Evolutionary conservation across 768 basidiomycete genomes (phyloP).

Genomic region (Pisolithus albus): DNA sequence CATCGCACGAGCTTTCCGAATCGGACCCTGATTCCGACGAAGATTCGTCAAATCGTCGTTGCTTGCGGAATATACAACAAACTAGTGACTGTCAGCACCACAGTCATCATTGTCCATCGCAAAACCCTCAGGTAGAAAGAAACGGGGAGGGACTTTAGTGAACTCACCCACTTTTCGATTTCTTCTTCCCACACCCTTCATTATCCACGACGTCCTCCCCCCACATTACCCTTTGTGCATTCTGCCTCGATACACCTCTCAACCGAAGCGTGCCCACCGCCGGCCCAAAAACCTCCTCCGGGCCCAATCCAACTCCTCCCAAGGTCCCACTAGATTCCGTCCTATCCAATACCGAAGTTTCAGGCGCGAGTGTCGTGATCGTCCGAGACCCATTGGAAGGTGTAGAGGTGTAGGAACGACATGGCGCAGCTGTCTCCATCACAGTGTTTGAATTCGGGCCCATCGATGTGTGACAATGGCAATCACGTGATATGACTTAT

Average conservation of each 20-base stretch:
- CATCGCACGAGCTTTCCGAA: conserved; percentile 24
- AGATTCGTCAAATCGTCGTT: conserved; percentile 74
- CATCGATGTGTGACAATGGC: too few species aligned
- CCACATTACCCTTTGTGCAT: conserved; percentile 70
- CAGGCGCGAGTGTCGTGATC: conserved; percentile 36
- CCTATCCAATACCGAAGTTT: conserved; percentile 28
- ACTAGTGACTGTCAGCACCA: conserved; percentile 40
- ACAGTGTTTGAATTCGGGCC: too few species aligned
- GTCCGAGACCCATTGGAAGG: conserved; percentile 52
- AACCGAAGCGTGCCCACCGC: conserved; percentile 35
- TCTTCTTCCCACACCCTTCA: conserved; percentile 83
- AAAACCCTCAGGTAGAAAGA: not conserved
- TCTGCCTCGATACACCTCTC: conserved; percentile 23
- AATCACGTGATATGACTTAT: too few species aligned
- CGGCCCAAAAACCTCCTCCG: conserved; percentile 51
- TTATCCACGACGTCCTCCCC: conserved; percentile 83
- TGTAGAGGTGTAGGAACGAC: conserved; percentile 32
- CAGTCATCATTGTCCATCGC: not conserved
- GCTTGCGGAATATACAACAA: conserved; percentile 92
- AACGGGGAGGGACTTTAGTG: not conserved
- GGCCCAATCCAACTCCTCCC: conserved; percentile 6
- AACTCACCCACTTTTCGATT: conserved; percentile 75
- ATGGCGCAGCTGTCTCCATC: conserved; percentile 21
- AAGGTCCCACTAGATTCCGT: not conserved
- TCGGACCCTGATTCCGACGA: conserved; percentile 59